phyloP scores from a whole-genome alignment of 768 basidiomycete genomes.

The Suillus ampliporus region DNA sequence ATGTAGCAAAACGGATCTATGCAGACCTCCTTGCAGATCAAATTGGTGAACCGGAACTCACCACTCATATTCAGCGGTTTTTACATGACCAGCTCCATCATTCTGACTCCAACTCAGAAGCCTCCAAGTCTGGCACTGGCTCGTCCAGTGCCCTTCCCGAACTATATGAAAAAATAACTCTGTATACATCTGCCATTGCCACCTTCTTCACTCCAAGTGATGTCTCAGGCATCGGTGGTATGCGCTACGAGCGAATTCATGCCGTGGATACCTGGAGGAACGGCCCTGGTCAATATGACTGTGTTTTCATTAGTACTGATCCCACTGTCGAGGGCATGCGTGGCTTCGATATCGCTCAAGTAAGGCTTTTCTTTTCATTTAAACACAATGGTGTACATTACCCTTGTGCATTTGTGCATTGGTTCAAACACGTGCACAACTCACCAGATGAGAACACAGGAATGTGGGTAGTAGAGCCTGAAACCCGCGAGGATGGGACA shows the following conservation, averaged over 20 bases:
- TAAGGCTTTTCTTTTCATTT: conserved; percentile 32
- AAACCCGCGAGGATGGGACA: conserved; percentile 14
- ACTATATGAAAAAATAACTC: conserved; percentile 9
- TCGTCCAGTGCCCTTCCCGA: conserved; percentile 11
- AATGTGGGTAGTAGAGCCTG: conserved; percentile 32
- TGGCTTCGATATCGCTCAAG: conserved; percentile 28
- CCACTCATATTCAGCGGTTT: not conserved
- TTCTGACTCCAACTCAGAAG: conserved; percentile 11
- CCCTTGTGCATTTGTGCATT: conserved; percentile 35
- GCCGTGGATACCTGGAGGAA: conserved; percentile 29
- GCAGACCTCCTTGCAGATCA: not conserved
- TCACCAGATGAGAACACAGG: conserved; percentile 26
- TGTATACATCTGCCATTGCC: conserved; percentile 10
- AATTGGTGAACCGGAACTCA: conserved; percentile 1
- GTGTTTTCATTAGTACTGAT: conserved; percentile 30
- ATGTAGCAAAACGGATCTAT: too few species aligned
- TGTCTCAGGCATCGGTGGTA: conserved; percentile 18
- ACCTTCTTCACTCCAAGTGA: conserved; percentile 19
- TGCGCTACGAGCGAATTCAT: conserved; percentile 36
- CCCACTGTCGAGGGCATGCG: conserved; percentile 21
- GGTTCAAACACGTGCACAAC: conserved; percentile 26
- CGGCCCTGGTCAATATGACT: conserved; percentile 34
- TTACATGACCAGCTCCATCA: conserved; percentile 9
- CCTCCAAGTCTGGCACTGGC: not conserved
- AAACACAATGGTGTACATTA: conserved; percentile 19